Conservation (phyloP, 345 rosid genomes). For the Euphorbia peplus region DNA sequence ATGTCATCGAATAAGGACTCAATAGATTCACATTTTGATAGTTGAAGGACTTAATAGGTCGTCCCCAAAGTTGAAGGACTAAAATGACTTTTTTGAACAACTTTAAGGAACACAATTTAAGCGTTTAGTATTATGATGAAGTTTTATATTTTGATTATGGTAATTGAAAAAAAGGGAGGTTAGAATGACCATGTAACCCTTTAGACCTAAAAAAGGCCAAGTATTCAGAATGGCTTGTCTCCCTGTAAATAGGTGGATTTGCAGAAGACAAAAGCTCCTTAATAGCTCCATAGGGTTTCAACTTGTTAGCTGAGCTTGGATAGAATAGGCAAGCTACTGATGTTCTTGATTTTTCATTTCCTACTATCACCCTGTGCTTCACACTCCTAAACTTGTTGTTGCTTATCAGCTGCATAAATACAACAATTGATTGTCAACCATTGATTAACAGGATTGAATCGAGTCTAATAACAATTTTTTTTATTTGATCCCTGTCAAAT, state of each 20-base stretch:
- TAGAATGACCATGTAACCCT: constrained; percentile 37
- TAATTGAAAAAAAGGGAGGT: constrained; percentile 35
- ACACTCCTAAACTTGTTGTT: constrained; percentile 37
- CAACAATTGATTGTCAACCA: too few species aligned
- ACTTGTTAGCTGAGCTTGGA: constrained; percentile 34
- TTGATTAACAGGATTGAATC: too few species aligned
- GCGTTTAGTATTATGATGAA: neutral
- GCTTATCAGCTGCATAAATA: constrained; percentile 22
- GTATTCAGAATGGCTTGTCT: constrained; percentile 30
- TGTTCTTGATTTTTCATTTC: constrained; percentile 19
- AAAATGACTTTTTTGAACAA: too few species aligned
- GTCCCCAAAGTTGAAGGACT: too few species aligned
- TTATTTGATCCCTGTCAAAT: too few species aligned
- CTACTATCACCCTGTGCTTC: constrained; percentile 37
- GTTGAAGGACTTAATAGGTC: too few species aligned
- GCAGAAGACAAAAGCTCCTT: constrained; percentile 34
- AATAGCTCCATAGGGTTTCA: constrained; percentile 33
- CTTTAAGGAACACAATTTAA: too few species aligned
- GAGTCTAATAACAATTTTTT: too few species aligned
- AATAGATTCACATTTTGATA: too few species aligned
- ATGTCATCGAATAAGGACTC: too few species aligned
- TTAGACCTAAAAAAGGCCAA: constrained; percentile 37
- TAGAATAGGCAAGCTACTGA: constrained; percentile 40
- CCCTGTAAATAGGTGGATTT: constrained; percentile 37
- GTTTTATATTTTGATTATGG: too few species aligned